A percentile compares a stretch with the other conserved stretches of the same genome.
Conservation (phyloP, 441 rosid genomes). For the Mallotus repandus region DNA sequence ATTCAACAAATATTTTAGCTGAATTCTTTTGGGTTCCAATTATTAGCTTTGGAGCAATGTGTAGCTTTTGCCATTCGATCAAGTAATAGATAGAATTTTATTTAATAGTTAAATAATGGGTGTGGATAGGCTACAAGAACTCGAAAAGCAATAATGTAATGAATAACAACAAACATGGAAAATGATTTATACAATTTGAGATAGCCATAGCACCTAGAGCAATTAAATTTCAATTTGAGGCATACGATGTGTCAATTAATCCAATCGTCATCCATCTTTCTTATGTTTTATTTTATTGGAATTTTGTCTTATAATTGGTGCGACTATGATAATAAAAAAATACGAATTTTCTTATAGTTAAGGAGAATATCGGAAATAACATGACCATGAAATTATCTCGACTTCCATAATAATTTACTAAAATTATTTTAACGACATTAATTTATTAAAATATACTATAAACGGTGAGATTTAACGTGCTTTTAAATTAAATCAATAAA, state of each 20-base stretch:
- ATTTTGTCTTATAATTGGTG: too few species aligned
- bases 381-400: too few species aligned
- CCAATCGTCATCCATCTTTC: not conserved
- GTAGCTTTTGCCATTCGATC: not conserved
- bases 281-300: too few species aligned
- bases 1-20: not conserved
- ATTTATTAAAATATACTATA: too few species aligned
- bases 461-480: too few species aligned
- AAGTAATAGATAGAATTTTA: not conserved
- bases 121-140: not conserved
- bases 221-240: not conserved
- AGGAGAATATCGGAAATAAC: too few species aligned
- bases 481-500: too few species aligned
- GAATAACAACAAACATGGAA: not conserved
- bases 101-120: not conserved
- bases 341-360: too few species aligned
- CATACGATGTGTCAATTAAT: not conserved
- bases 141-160: not conserved
- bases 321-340: too few species aligned
- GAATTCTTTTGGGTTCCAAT: constrained; percentile 1
- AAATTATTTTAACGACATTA: too few species aligned
- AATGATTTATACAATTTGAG: not conserved
- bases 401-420: too few species aligned
- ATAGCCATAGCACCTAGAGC: not conserved
- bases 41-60: not conserved